These are phyloP conservation scores for Pezicula radicicola DNA, from an alignment of 2,329 filamentous ascomycete species.

Conservation along the genomic window DNA sequence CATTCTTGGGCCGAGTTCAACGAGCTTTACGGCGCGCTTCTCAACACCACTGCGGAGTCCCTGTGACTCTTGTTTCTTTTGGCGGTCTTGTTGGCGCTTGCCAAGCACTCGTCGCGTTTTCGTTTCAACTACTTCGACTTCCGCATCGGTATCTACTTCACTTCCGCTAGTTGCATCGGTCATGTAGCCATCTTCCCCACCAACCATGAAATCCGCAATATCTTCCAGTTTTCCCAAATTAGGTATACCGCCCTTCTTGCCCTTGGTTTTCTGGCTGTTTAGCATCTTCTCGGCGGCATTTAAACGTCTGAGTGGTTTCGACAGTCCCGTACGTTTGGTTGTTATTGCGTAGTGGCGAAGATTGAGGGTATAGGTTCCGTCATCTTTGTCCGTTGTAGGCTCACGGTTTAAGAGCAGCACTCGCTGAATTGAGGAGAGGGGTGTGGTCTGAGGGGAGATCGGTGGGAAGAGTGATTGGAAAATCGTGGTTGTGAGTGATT, in stretches of 20 bases:
- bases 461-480: slow-evolving; percentile 96
- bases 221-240: slow-evolving; percentile 90
- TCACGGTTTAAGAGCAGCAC: slow-evolving; percentile 90
- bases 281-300: slow-evolving; percentile 82
- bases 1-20: slow-evolving; percentile 90
- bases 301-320: slow-evolving; percentile 77
- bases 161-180: slow-evolving; percentile 84
- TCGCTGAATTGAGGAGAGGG: slow-evolving; percentile 86
- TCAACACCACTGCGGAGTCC: slow-evolving; percentile 43
- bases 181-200: slow-evolving; percentile 81
- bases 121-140: slow-evolving; percentile 79
- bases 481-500: slow-evolving; percentile 86
- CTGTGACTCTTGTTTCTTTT: slow-evolving; percentile 41
- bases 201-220: slow-evolving; percentile 91
- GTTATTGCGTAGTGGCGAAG: slow-evolving; percentile 95
- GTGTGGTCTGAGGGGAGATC: slow-evolving; percentile 87
- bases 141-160: slow-evolving; percentile 89
- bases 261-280: slow-evolving; percentile 43
- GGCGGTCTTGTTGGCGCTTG: slow-evolving; percentile 37
- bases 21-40: slow-evolving; percentile 83
- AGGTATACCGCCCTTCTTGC: slow-evolving; percentile 70
- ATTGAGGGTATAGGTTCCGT: slow-evolving; percentile 76
- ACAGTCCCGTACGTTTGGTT: slow-evolving; percentile 80
- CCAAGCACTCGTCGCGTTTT: slow-evolving; percentile 59
- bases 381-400: slow-evolving; percentile 42